Conservation (phyloP, 2,329 filamentous ascomycete genomes). For the Ophioceras dolichostomum region DNA sequence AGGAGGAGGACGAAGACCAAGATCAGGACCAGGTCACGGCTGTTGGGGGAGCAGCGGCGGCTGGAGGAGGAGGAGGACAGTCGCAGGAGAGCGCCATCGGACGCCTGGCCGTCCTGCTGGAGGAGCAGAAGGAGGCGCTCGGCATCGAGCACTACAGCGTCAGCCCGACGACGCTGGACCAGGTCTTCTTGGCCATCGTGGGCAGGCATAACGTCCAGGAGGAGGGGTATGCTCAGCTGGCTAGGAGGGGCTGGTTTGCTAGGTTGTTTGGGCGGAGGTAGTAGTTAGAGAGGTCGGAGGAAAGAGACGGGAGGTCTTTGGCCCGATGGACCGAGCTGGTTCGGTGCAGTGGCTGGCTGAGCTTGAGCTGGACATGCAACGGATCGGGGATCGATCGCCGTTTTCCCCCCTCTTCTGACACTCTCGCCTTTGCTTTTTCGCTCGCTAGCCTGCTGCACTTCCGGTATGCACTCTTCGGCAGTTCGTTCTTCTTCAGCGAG, state of each 20-base stretch:
- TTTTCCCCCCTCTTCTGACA: too few relatives aligned
- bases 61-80: not conserved
- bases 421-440: too few relatives aligned
- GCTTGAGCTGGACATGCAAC: too few relatives aligned
- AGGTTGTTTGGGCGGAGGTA: too few relatives aligned
- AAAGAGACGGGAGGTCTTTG: slow-evolving; percentile 5
- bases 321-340: too few relatives aligned
- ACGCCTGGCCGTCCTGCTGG: slow-evolving; percentile 57
- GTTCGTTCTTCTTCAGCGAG: too few relatives aligned
- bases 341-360: too few relatives aligned
- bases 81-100: slow-evolving; percentile 42
- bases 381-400: too few relatives aligned
- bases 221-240: slow-evolving; percentile 56
- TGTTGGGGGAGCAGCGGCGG: not conserved
- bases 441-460: too few relatives aligned
- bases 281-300: slow-evolving; percentile 19
- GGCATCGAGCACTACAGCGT: slow-evolving; percentile 81
- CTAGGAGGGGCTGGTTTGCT: too few relatives aligned
- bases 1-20: not conserved
- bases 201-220: slow-evolving; percentile 67
- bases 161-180: slow-evolving; percentile 75
- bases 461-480: too few relatives aligned
- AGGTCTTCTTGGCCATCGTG: slow-evolving; percentile 82
- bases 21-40: not conserved
- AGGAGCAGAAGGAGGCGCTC: slow-evolving; percentile 54